Base-by-base conservation (phyloP, 352 stramenopile genomes). In the Discostella stelligera region DNA sequence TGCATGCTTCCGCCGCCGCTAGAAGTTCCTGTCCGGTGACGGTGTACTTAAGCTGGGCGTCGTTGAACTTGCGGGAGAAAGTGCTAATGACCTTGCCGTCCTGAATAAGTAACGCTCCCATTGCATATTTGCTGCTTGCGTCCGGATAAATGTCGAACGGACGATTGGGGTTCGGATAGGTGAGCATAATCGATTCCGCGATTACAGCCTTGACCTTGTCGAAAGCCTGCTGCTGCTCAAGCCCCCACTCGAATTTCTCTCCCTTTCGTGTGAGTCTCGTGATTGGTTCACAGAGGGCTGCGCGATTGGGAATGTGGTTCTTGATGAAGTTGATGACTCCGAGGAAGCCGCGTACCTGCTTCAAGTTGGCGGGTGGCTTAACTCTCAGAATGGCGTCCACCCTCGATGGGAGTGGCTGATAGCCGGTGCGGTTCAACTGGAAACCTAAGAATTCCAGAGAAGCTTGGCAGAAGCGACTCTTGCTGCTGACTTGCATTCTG, bases 341-440 rank as follows among this genome's bases (percentile, higher is more conserved):
- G n/a, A n/a, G n/a, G n/a, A n/a, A n/a, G n/a, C n/a, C n/a, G n/a
- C n/a, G n/a, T n/a, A n/a, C n/a, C n/a, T n/a, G n/a, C n/a, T n/a
- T n/a, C n/a, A n/a, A n/a, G n/a, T n/a, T n/a, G n/a, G n/a, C n/a
- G n/a, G 76, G 76, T 41, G 25, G 11, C 30, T 41, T 30, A 16
- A 80, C 30, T 21, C 62, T 55, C 11, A 75, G 11, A n/a, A 83
- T 74, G 1, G 58, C 69, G 60, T 68, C 50, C 3, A 80, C 55
- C 41, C 53, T 16, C 0, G 55, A 66, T 72, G 10, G 1, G 0
- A 59, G 55, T 30, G 50, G 60, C 11, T 37, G 44, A 27, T 59
- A 55, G n/a, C 20, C 53, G 2, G 16, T 56, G 3, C 32, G 27
- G 18, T 23, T 32, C 2, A 77, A n/a, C n/a, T 37, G 2, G 49